phyloP scores from a whole-genome alignment of 352 stramenopile species.

The Aphanomyces invadans region DNA sequence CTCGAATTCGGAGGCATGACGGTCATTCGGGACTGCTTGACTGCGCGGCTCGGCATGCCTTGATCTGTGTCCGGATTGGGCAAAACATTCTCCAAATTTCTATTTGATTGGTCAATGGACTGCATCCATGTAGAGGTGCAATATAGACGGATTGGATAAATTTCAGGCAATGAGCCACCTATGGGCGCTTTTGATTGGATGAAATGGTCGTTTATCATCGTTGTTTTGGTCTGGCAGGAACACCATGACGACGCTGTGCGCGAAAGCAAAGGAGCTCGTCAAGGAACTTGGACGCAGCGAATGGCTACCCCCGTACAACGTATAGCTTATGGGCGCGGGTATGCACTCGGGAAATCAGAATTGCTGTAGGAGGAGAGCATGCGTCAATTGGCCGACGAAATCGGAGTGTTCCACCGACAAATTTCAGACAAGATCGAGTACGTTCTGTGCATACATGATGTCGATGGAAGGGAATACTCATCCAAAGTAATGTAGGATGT shows the following conservation, averaged over 20 bases:
- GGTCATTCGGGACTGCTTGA: no score
- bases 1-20: not conserved
- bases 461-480: no score
- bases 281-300: constrained; percentile 86
- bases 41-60: no score
- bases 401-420: constrained; percentile 54
- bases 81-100: not conserved
- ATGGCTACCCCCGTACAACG: constrained; percentile 89
- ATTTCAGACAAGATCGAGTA: constrained; percentile 68
- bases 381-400: constrained; percentile 73
- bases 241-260: constrained; percentile 50
- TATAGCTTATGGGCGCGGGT: constrained; percentile 28
- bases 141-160: no score
- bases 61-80: constrained; percentile 1
- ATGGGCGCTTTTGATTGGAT: no score
- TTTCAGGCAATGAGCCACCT: no score
- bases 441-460: not conserved
- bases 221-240: not conserved
- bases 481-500: constrained; percentile 47
- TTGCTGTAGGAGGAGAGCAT: constrained; percentile 62
- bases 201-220: no score
- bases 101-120: not conserved
- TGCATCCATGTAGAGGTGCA: no score
- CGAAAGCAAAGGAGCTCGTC: constrained; percentile 78
- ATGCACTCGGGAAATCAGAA: not conserved